A percentile compares a stretch with the other conserved stretches of the same genome.
phyloP scores from a whole-genome alignment of 179 eudicot species.

The Silene vulgaris region DNA sequence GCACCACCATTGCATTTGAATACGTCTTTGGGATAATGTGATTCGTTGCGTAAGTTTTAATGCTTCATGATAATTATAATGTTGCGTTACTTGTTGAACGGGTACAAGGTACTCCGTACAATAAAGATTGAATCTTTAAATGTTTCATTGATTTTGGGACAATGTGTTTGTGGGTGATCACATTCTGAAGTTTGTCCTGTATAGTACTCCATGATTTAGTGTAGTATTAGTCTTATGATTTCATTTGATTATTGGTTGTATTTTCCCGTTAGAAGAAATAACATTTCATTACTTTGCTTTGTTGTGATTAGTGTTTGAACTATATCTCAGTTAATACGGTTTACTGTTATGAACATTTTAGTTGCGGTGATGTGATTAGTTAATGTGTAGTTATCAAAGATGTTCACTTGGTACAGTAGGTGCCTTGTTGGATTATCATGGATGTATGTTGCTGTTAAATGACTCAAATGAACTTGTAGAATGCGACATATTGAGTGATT shows the following conservation, averaged over 20 bases:
- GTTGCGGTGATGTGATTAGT: not conserved
- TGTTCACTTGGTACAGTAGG: constrained; percentile 14
- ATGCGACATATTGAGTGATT: too few species aligned
- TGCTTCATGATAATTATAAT: not conserved
- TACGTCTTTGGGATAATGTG: not conserved
- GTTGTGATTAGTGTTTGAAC: not conserved
- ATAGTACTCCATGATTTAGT: not conserved
- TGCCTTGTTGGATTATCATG: constrained; percentile 16
- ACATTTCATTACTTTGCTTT: not conserved
- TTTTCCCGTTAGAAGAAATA: not conserved
- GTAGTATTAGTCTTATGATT: not conserved
- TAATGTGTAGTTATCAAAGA: constrained; percentile 6
- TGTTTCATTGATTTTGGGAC: constrained; percentile 2
- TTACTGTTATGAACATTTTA: constrained; percentile 2
- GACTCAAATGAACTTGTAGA: not conserved
- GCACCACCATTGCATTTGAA: too few species aligned
- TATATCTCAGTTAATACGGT: not conserved
- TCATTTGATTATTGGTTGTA: constrained; percentile 1
- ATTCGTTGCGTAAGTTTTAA: not conserved
- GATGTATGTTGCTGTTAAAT: not conserved
- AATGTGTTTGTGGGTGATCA: constrained; percentile 15
- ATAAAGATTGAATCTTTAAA: constrained; percentile 13
- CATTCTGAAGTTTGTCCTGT: not conserved
- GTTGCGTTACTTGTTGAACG: not conserved
- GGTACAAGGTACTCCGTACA: not conserved